Base-by-base conservation (phyloP, 345 rosid genomes). In the Boechera stricta region DNA sequence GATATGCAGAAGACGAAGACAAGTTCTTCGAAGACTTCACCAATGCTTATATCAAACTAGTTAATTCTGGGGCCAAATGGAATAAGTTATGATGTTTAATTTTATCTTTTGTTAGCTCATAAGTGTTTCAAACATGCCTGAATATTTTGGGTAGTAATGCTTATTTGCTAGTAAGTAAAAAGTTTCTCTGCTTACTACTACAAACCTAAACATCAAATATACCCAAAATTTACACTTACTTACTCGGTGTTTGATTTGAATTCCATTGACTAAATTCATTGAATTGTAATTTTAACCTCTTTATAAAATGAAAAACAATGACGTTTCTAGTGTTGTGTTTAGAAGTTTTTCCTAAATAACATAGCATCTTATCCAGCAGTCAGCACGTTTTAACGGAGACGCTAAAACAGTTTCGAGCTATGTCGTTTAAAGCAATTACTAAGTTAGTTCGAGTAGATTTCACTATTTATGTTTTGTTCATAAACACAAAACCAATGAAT, bases 61-160 rank as follows among this genome's bases (percentile, higher is more conserved):
- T 88, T 51, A 91, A 89, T 78, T 84, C 89, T 26, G 97, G 97
- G 67, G 97, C 91, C 42, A 85, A 77, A 71, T 91, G 91, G 96
- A 87, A 83, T 77, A 79, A 55, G 75, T 54, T 79, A 73, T 88
- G 85, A 63, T 77, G 28, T 47, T 10, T 67, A 67, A 24, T 21
- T 3, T 38, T 10, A 16, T 63, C 18, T 11, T 39, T n/a, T 49
- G 51, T 60, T 60, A 49, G 49, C 42, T 58, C 45, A 11, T 18
- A 57, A 15, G 10, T 56, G 64, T 56, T 69, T 56, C 11, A 54
- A 38, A 72, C 52, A 38, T n/a, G 69, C 51, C 60, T 61, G 26
- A 32, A 71, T 45, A 0, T 11, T 70, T 56, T 54, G 62, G 15
- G 29, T 41, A 26, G 15, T 69, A 38, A 54, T 54, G 51, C 7